Evolutionary conservation across 768 basidiomycete species (phyloP), one percentile per base, ranked within the genome.

Genomic region (Rhizopogon vesiculosus): DNA sequence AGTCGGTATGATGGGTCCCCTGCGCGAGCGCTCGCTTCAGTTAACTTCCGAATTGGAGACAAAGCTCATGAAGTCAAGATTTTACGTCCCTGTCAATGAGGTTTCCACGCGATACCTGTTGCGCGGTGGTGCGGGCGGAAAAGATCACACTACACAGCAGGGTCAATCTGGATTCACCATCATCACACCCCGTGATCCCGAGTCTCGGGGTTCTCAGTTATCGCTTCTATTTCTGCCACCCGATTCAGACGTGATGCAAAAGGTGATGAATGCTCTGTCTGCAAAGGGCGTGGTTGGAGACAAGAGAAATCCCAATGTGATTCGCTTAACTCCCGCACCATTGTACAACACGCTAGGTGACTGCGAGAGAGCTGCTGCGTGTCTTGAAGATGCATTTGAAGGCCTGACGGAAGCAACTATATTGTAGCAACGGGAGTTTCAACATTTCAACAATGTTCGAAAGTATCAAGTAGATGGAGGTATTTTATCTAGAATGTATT

Each of bases 301-400:
- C 71, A 91, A 96, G 70, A 76, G 97, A 64, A 75, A 85, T 64
- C 96, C 97, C 28, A 89, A 93, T 65, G 92, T 98, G 50, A 94
- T 99, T 62, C 82, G 97, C 9, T 73, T 98, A 44, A 82, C 93
- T 58, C 94, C 95, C 45, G 78, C 79, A 15, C 89, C 95, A 35
- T 73, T 98, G 66, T 99, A 98, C 71, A 97, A 89, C 67, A 86
- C 87, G 12, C 76, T 85, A 61, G 72, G 75, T 61, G 97, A 99
- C 62, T 89, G 89, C 58, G 80, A 89, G 62, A 72, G 77, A 53
- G 91, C 86, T 10, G 91, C 80, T 13, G 69, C 69, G 56, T 80
- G 78, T 56, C 66, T 98, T 25, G 86, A 93, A 51, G 74, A 81
- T 54, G 83, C 76, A 10, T 72, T 90, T 49, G 71, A 73, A 53